Evolutionary conservation across 345 rosid genomes (phyloP).

Genomic region (Eutrema heterophyllum): DNA sequence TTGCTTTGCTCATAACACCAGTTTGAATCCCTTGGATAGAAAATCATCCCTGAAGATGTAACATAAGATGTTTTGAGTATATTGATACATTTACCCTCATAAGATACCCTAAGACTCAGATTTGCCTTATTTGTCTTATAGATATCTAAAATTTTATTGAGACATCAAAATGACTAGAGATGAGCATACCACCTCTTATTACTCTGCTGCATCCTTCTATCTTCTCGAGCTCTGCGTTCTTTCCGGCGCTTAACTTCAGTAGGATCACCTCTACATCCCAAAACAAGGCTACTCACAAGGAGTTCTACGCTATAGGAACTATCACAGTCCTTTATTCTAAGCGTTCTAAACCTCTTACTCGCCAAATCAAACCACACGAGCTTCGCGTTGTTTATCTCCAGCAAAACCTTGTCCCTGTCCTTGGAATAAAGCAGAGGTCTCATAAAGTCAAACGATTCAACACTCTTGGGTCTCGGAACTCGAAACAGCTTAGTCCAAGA

Average conservation of each 20-base stretch:
- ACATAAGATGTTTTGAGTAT: neutral
- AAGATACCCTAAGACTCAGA: neutral
- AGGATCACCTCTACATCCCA: slow-evolving; percentile 29
- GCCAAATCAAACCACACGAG: slow-evolving; percentile 49
- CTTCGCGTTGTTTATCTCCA: slow-evolving; percentile 41
- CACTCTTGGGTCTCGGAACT: slow-evolving; percentile 14
- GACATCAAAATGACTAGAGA: neutral
- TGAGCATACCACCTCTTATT: slow-evolving; percentile 38
- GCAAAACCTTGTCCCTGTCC: slow-evolving; percentile 36
- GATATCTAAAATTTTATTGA: neutral
- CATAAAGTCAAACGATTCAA: slow-evolving; percentile 29
- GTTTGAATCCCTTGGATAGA: slow-evolving; percentile 55
- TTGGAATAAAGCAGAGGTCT: slow-evolving; percentile 45
- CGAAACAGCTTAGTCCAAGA: slow-evolving; percentile 52
- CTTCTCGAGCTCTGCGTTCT: slow-evolving; percentile 18
- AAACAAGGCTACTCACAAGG: slow-evolving; percentile 48
- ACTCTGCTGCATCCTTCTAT: neutral
- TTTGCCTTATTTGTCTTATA: neutral
- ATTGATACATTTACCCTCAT: neutral
- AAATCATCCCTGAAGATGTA: slow-evolving; percentile 50
- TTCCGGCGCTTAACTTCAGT: slow-evolving; percentile 6
- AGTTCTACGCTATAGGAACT: slow-evolving; percentile 25
- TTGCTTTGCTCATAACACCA: slow-evolving; percentile 38
- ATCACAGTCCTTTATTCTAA: slow-evolving; percentile 34
- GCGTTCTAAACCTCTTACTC: slow-evolving; percentile 25